A percentile compares a stretch with the other conserved stretches of the same genome.
Evolutionary conservation across 2,329 filamentous ascomycete genomes (phyloP).

Genomic region (Xylariomycetidae sp.): DNA sequence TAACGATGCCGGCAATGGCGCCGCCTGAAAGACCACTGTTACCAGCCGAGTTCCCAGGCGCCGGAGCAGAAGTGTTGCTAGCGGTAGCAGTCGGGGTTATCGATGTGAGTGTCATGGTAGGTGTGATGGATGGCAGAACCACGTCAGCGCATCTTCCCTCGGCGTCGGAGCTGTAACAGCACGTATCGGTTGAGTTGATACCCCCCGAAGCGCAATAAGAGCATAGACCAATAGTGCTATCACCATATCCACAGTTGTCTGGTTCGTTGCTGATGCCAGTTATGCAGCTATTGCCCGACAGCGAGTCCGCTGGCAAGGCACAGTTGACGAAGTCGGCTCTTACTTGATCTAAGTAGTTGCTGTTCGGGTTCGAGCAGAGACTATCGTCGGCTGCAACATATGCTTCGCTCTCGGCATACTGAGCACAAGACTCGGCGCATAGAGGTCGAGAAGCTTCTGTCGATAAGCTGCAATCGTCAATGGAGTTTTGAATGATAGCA

Average conservation of each 20-base stretch:
- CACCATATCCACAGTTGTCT: constrained; percentile 78
- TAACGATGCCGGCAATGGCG: constrained; percentile 82
- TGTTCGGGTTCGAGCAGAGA: constrained; percentile 68
- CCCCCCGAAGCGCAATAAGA: constrained; percentile 80
- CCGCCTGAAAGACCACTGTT: constrained; percentile 64
- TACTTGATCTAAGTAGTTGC: no score
- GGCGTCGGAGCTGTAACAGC: constrained; percentile 80
- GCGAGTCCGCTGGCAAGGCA: constrained; percentile 72
- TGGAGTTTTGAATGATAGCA: constrained; percentile 86
- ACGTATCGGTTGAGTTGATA: constrained; percentile 89
- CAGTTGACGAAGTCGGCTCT: constrained; percentile 91
- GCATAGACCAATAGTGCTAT: constrained; percentile 72
- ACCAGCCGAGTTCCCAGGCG: constrained; percentile 22
- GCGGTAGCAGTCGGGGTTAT: constrained; percentile 39
- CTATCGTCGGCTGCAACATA: constrained; percentile 69
- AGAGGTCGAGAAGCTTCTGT: constrained; percentile 64
- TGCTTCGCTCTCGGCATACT: constrained; percentile 85
- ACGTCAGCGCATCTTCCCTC: constrained; percentile 69
- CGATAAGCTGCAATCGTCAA: constrained; percentile 61
- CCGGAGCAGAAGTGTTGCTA: constrained; percentile 33
- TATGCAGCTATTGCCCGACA: constrained; percentile 71
- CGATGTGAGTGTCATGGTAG: constrained; percentile 60
- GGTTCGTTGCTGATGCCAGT: constrained; percentile 75
- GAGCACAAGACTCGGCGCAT: constrained; percentile 84
- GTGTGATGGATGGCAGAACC: constrained; percentile 69